A percentile compares a stretch with the other conserved stretches of the same genome.
phyloP scores from a whole-genome alignment of 208 protist species.

The Giardia muris region DNA sequence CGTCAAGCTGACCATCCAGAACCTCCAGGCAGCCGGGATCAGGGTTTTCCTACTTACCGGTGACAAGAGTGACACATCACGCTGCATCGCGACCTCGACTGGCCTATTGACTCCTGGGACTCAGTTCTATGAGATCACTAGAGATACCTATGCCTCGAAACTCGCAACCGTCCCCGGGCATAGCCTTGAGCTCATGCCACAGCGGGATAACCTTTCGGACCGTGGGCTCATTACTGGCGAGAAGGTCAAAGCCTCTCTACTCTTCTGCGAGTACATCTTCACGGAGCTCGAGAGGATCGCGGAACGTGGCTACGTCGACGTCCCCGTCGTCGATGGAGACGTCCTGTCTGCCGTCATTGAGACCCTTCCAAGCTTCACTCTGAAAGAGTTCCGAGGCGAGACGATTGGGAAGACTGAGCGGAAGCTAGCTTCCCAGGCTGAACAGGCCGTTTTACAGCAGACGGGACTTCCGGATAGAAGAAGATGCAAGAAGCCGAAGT shows the following conservation, averaged over 20 bases:
- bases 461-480: no score
- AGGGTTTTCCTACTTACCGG: conserved; percentile 94
- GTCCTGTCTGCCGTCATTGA: neutral
- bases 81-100: neutral
- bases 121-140: neutral
- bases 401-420: neutral
- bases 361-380: neutral
- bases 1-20: conserved; percentile 67
- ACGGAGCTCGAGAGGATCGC: neutral
- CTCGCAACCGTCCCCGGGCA: neutral
- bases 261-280: neutral
- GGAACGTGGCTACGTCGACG: neutral
- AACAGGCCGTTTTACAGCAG: neutral
- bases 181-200: neutral
- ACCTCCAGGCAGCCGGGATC: conserved; percentile 79
- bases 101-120: neutral
- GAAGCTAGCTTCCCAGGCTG: neutral
- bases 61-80: conserved; percentile 82
- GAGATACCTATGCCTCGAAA: neutral
- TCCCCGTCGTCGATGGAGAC: neutral
- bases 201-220: neutral
- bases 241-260: neutral
- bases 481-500: neutral
- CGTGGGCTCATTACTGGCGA: neutral
- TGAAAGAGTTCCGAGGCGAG: neutral